Evolutionary conservation across 1,139 yeast species (phyloP), one percentile per base, ranked within the genome.

Genomic region (Scheffersomyces parashehatae): DNA sequence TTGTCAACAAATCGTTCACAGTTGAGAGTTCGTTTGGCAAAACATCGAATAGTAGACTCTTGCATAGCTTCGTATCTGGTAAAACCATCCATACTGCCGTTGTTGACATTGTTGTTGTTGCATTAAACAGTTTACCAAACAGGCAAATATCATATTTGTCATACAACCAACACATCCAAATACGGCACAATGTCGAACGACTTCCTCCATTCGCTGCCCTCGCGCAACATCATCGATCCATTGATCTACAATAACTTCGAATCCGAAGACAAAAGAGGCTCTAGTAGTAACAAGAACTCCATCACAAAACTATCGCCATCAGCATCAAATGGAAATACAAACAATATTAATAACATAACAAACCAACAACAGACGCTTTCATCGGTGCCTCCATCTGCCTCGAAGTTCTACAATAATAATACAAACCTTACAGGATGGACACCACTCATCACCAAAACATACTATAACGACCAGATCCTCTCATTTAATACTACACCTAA

Each of bases 351-450:
- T 5, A 15, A 14, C 20, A 5, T 5, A 31, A 14, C 28, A 14
- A 33, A 13, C 13, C 28, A 9, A 16, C 40, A 31, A 3, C 35
- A 31, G 10, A 31, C 8, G 4, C 10, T 14, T 12, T 20, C 50
- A 4, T 43, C 59, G 10, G 50, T 55, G 26, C 66, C 70, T 4
- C 67, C 70, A 0, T 64, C 69, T 3, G 67, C 67, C 4, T 55
- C 66, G 14, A 62, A 60, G 46, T 45, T 52, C 28, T 46, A 50
- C 37, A 47, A 50, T 50, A 48, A 42, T 41, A 40, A 55, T 15
- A 35, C 65, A 3, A 58, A 56, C 40, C 52, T 67, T 41, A 56
- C 72, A 2, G 76, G 77, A 1, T 73, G 78, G 78, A 73, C 79
- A 5, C 79, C 79, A 3, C 55, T 73, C 12, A 64, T 73, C 5